Evolutionary conservation across 768 basidiomycete genomes (phyloP).

Genomic region (Leccinum incarnatum): DNA sequence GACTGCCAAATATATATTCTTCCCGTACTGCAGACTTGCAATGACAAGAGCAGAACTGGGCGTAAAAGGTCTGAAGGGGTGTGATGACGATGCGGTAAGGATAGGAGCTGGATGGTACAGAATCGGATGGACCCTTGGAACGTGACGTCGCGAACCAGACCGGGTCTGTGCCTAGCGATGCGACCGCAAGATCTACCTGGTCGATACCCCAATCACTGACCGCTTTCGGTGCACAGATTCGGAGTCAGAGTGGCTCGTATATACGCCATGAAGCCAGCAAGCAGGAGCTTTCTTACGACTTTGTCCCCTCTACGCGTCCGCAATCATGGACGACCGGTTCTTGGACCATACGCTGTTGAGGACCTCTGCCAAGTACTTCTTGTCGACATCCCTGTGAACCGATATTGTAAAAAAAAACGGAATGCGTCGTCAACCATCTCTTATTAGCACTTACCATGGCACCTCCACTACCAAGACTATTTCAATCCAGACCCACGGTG

Average conservation of each 20-base stretch:
- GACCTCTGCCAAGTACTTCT: neutral
- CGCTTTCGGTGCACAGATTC: neutral
- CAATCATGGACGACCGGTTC: neutral
- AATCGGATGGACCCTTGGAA: neutral
- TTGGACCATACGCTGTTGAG: slow-evolving; percentile 4
- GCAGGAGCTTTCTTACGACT: neutral
- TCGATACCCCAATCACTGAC: neutral
- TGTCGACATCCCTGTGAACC: neutral
- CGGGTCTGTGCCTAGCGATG: neutral
- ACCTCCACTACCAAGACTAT: neutral
- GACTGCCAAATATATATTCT: neutral
- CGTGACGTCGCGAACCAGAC: slow-evolving; percentile 7
- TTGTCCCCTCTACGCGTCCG: neutral
- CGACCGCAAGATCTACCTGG: neutral
- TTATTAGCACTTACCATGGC: neutral
- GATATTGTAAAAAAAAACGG: neutral
- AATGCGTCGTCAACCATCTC: neutral
- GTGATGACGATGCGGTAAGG: neutral
- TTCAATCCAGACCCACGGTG: neutral
- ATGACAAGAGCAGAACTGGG: neutral
- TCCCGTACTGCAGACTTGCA: neutral
- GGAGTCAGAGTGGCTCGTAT: neutral
- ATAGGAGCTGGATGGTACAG: neutral
- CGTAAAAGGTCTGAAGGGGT: neutral
- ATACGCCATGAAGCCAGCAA: neutral